Percentiles rank a stretch among this genome's conserved stretches.
These are phyloP conservation scores for Aspergillus costaricaensis DNA, from an alignment of 2,329 filamentous ascomycete species.

Conservation along the genomic window DNA sequence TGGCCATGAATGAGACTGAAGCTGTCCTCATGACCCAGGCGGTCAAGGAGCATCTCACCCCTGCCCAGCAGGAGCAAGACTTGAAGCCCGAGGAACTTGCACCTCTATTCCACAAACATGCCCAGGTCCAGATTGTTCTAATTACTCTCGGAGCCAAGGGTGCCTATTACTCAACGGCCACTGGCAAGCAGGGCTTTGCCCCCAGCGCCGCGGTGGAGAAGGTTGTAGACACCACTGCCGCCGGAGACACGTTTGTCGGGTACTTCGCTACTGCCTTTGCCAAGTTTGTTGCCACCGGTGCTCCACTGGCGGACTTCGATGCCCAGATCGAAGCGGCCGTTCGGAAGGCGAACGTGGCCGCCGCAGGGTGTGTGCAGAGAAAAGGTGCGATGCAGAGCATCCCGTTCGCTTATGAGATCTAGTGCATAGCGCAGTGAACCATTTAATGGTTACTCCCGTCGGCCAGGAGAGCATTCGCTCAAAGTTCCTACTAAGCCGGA, in stretches of 20 bases:
- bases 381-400: constrained; percentile 52
- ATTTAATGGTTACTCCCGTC: too few relatives aligned
- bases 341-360: constrained; percentile 46
- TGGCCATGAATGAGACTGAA: constrained; percentile 91
- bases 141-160: constrained; percentile 82
- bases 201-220: constrained; percentile 66
- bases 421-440: constrained; percentile 4
- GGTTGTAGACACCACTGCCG: constrained; percentile 91
- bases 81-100: constrained; percentile 59
- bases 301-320: constrained; percentile 68
- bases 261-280: constrained; percentile 7
- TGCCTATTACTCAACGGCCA: constrained; percentile 62
- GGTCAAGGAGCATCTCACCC: constrained; percentile 31
- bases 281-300: constrained; percentile 55
- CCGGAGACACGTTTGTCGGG: constrained; percentile 92
- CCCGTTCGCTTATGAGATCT: constrained; percentile 50
- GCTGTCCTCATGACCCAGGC: constrained; percentile 69
- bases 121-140: constrained; percentile 70
- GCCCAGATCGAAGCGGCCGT: constrained; percentile 48
- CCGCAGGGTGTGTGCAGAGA: constrained; percentile 48
- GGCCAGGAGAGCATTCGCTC: too few relatives aligned
- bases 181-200: constrained; percentile 45
- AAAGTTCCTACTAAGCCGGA: too few relatives aligned
- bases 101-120: constrained; percentile 64
- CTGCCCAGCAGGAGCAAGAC: constrained; percentile 35